These are phyloP conservation scores for Dendryphion nanum DNA, from an alignment of 2,329 filamentous ascomycete genomes.

Conservation along the genomic window DNA sequence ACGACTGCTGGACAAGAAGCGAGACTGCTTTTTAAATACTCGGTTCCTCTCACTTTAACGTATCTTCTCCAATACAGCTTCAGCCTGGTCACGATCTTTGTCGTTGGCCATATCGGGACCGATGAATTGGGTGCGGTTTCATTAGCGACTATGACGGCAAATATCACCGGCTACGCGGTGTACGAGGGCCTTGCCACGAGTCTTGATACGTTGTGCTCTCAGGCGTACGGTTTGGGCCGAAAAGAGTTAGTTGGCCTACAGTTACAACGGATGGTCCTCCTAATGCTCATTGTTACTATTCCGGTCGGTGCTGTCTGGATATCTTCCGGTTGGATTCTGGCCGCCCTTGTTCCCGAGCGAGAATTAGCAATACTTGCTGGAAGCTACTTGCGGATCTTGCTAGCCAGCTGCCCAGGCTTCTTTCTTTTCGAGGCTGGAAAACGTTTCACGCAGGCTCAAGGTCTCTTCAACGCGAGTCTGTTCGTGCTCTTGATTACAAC, in stretches of 20 bases:
- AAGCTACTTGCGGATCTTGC: constrained; percentile 48
- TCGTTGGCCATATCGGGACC: constrained; percentile 53
- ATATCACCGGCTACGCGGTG: constrained; percentile 53
- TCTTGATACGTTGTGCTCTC: constrained; percentile 53
- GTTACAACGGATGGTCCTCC: constrained; percentile 52
- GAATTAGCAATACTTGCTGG: constrained; percentile 51
- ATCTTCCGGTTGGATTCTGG: constrained; percentile 48
- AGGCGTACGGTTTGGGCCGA: constrained; percentile 52
- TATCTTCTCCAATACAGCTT: constrained; percentile 57
- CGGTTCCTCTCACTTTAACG: constrained; percentile 52
- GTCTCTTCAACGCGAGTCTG: constrained; percentile 52
- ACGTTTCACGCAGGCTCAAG: constrained; percentile 56
- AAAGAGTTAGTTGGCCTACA: constrained; percentile 52
- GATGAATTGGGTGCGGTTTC: constrained; percentile 54
- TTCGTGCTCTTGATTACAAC: constrained; percentile 48
- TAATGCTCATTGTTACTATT: constrained; percentile 49
- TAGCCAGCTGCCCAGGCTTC: constrained; percentile 54
- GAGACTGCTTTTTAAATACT: constrained; percentile 42
- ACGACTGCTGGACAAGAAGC: constrained; percentile 29
- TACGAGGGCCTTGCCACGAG: constrained; percentile 51
- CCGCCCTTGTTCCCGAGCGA: constrained; percentile 48
- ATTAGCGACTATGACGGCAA: constrained; percentile 54
- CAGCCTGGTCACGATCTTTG: constrained; percentile 49
- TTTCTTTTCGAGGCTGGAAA: constrained; percentile 56
- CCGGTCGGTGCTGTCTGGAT: constrained; percentile 53